These are phyloP conservation scores for Cymbopogon flexuosus DNA, from an alignment of 202 grass and related monocot genomes.

Conservation along the genomic window DNA sequence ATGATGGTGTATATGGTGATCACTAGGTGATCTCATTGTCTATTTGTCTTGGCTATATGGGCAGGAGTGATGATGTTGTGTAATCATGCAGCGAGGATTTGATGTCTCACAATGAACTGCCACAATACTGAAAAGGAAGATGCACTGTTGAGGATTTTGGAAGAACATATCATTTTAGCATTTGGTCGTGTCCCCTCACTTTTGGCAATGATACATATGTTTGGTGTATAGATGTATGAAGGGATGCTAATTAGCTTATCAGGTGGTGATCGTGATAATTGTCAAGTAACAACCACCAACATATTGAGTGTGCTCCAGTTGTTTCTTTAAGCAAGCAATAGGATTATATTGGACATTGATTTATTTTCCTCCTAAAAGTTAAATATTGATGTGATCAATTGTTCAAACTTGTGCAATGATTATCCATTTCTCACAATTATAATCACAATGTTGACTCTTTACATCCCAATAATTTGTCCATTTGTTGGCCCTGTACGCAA, in stretches of 20 bases:
- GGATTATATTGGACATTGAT: background rate
- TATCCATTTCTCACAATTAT: background rate
- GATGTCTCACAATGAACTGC: slow-evolving; percentile 12
- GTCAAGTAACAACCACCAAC: background rate
- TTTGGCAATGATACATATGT: slow-evolving; percentile 15
- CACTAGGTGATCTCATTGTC: background rate
- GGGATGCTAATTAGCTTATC: background rate
- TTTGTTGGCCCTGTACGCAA: background rate
- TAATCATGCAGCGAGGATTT: slow-evolving; percentile 15
- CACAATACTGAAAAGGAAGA: background rate
- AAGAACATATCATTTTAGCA: slow-evolving; percentile 4
- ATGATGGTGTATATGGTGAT: background rate
- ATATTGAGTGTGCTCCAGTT: slow-evolving; percentile 4
- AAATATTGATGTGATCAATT: background rate
- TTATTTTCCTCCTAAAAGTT: background rate
- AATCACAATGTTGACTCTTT: background rate
- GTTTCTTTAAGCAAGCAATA: slow-evolving; percentile 19
- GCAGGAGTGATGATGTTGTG: background rate
- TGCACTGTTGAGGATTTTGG: background rate
- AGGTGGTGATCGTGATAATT: background rate
- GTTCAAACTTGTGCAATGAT: background rate
- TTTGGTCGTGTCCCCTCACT: slow-evolving; percentile 20
- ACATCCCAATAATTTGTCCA: background rate
- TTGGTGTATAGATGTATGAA: background rate
- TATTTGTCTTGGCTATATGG: slow-evolving; percentile 15